phyloP scores from a whole-genome alignment of 163 green algal genomes.

The Scenedesmus sp. region DNA sequence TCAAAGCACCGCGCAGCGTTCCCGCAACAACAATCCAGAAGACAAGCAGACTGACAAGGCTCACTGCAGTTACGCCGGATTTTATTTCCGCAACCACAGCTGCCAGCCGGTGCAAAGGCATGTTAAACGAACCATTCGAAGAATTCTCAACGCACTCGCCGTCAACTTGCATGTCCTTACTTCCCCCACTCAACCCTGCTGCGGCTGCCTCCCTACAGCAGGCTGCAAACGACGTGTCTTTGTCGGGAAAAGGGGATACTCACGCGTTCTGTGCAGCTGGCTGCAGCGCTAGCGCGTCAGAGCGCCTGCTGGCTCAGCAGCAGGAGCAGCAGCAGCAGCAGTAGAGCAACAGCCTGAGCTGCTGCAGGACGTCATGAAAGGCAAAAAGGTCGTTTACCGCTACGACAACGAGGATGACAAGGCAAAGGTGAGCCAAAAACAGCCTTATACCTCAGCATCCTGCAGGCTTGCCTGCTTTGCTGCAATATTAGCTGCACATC shows the following conservation, averaged over 20 bases:
- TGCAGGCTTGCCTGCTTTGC: background rate
- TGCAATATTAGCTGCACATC: background rate
- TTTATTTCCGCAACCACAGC: background rate
- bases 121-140: background rate
- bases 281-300: background rate
- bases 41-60: background rate
- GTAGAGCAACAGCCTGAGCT: background rate
- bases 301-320: background rate
- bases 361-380: slow-evolving; percentile 2
- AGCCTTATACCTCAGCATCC: background rate
- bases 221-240: background rate
- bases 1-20: background rate
- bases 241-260: background rate
- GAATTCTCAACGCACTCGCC: background rate
- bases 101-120: background rate
- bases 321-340: slow-evolving; percentile 19
- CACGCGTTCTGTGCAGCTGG: background rate
- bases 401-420: slow-evolving; percentile 24
- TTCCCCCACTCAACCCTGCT: background rate
- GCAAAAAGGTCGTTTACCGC: slow-evolving; percentile 21
- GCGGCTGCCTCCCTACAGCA: background rate
- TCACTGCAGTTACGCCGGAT: background rate
- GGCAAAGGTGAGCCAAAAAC: background rate
- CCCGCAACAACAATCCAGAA: background rate
- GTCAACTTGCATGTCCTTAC: background rate